A percentile compares a stretch with the other conserved stretches of the same genome.
phyloP scores from a whole-genome alignment of 2,329 filamentous ascomycete genomes.

The Drechmeria coniospora region DNA sequence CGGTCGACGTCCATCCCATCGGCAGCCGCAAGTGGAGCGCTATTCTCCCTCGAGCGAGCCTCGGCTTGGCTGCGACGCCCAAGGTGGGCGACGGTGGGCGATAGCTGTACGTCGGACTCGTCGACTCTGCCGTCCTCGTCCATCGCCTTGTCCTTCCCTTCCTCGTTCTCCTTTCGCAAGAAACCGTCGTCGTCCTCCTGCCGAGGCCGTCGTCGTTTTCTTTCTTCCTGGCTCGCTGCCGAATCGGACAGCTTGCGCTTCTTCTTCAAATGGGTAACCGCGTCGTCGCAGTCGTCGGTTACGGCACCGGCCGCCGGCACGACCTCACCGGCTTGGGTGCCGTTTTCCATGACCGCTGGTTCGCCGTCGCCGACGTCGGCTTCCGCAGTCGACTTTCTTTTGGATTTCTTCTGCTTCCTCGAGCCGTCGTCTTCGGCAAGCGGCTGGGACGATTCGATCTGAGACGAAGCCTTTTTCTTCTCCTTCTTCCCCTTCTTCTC shows the following conservation, averaged over 20 bases:
- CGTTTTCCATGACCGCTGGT: background rate
- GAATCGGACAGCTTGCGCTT: constrained; percentile 18
- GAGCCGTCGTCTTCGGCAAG: constrained; percentile 7
- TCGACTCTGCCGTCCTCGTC: constrained; percentile 8
- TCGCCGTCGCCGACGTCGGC: constrained; percentile 4
- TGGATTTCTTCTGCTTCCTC: constrained; percentile 13
- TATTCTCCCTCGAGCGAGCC: constrained; percentile 13
- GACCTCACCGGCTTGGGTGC: background rate
- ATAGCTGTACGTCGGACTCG: constrained; percentile 10
- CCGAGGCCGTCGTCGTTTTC: constrained; percentile 16
- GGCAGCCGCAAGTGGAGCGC: constrained; percentile 5
- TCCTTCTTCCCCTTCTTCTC: constrained; percentile 17
- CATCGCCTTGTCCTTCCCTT: constrained; percentile 5
- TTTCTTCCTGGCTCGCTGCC: constrained; percentile 15
- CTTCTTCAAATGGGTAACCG: constrained; percentile 12
- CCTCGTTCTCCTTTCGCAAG: constrained; percentile 4
- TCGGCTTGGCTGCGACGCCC: constrained; percentile 12
- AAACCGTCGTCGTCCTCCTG: constrained; percentile 7
- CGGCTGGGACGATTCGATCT: constrained; percentile 7
- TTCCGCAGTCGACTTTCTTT: constrained; percentile 7
- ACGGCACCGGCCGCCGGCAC: background rate
- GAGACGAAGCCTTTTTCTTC: constrained; percentile 3
- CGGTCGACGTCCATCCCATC: constrained; percentile 12
- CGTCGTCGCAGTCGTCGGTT: constrained; percentile 6
- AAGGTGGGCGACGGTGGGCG: constrained; percentile 13